Conservation (phyloP, 192 early-diverging fungal genomes). For the Phlyctochytrium arcticum region DNA sequence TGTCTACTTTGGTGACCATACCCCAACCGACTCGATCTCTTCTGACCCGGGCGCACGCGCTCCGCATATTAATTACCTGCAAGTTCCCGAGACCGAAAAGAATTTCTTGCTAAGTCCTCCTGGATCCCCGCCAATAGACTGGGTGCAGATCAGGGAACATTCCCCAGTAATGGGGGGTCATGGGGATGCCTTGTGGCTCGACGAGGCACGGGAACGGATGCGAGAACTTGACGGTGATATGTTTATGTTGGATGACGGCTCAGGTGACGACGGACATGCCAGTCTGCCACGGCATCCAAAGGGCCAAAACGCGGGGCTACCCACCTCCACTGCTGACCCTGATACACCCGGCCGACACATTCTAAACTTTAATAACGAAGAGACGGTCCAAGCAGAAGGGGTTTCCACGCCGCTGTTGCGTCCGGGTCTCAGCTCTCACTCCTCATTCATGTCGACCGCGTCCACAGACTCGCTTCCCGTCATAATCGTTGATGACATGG, state of each 20-base stretch:
- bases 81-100: conserved; percentile 40
- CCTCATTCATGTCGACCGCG: conserved; percentile 18
- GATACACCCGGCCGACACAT: conserved; percentile 2
- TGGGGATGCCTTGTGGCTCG: conserved; percentile 27
- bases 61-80: conserved; percentile 31
- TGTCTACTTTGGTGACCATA: conserved; percentile 28
- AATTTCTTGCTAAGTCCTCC: conserved; percentile 55
- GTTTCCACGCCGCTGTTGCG: neutral
- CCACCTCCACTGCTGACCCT: too few species aligned
- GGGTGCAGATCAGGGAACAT: conserved; percentile 37
- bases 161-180: conserved; percentile 37
- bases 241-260: conserved; percentile 26
- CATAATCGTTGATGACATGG: conserved; percentile 25
- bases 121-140: conserved; percentile 48
- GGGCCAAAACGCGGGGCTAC: neutral
- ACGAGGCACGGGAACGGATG: conserved; percentile 24
- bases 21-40: conserved; percentile 19
- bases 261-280: conserved; percentile 1
- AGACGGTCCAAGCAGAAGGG: conserved; percentile 2
- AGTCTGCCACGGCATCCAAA: neutral
- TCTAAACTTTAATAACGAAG: conserved; percentile 11
- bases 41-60: conserved; percentile 21
- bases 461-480: conserved; percentile 16
- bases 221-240: conserved; percentile 20
- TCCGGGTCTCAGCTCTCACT: conserved; percentile 14